These are phyloP conservation scores for Mentha longifolia DNA, from an alignment of 257 asterid genomes.

Conservation along the genomic window DNA sequence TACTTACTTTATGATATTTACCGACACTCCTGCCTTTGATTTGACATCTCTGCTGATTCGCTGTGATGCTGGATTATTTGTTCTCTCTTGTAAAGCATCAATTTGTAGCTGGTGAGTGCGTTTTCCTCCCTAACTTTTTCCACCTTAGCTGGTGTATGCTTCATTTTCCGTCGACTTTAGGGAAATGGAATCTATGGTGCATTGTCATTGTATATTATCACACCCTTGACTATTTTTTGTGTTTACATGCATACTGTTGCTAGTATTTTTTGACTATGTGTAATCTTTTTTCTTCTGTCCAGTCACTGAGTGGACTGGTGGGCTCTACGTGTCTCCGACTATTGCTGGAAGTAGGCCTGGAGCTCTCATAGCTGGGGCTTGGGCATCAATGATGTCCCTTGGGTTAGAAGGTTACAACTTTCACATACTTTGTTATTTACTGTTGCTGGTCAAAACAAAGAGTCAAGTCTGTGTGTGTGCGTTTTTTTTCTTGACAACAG, in stretches of 20 bases:
- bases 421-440: conserved; percentile 16
- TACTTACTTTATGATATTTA: conserved; percentile 12
- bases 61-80: conserved; percentile 47
- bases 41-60: conserved; percentile 29
- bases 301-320: conserved; percentile 99
- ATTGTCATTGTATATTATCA: neutral
- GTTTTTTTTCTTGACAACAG: too few species aligned
- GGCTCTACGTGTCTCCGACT: conserved; percentile 92
- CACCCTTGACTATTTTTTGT: neutral
- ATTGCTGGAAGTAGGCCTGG: conserved; percentile 99
- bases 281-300: conserved; percentile 18
- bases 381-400: conserved; percentile 99
- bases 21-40: conserved; percentile 1
- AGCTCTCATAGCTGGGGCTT: conserved; percentile 93
- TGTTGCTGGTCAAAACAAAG: conserved; percentile 19
- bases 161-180: conserved; percentile 7
- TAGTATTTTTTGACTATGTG: neutral
- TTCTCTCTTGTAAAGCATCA: conserved; percentile 70
- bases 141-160: conserved; percentile 8
- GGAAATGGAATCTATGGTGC: conserved; percentile 20
- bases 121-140: conserved; percentile 25
- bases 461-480: neutral
- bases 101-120: conserved; percentile 93
- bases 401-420: conserved; percentile 77
- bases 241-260: too few species aligned